A percentile compares a stretch with the other conserved stretches of the same genome.
These are phyloP conservation scores for Pseudotsuga menziesii DNA, from an alignment of 75 land plant species.

Conservation along the genomic window DNA sequence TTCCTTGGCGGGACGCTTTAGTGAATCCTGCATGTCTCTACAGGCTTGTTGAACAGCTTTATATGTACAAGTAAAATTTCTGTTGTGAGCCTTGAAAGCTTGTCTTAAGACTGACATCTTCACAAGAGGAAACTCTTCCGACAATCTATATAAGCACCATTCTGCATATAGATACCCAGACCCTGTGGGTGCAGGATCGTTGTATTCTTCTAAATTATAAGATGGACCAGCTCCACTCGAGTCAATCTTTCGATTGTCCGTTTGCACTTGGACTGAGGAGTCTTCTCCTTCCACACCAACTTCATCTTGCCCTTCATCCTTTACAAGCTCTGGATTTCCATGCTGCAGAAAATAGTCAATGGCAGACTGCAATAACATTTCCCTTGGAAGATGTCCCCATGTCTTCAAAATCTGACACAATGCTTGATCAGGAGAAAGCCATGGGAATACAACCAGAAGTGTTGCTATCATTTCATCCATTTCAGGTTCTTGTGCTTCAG, in stretches of 20 bases:
- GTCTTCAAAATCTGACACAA: constrained; percentile 16
- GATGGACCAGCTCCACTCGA: not conserved
- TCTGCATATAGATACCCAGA: not conserved
- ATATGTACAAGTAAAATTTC: constrained; percentile 15
- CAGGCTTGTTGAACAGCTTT: constrained; percentile 14
- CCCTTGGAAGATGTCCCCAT: constrained; percentile 4
- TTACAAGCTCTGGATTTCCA: constrained; percentile 10
- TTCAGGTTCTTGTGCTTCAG: not conserved
- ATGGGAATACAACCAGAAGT: constrained; percentile 18
- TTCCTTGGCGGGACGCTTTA: not conserved
- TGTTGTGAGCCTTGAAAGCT: constrained; percentile 11
- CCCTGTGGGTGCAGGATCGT: not conserved
- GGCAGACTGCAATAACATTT: constrained; percentile 10
- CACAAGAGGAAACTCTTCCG: constrained; percentile 22
- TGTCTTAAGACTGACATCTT: constrained; percentile 8
- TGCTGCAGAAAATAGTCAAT: constrained; percentile 14
- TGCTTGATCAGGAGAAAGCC: constrained; percentile 17
- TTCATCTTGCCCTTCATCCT: constrained; percentile 5
- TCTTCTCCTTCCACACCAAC: not conserved
- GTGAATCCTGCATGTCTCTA: constrained; percentile 9
- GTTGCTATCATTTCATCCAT: constrained; percentile 17
- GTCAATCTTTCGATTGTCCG: not conserved
- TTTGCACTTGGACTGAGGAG: not conserved
- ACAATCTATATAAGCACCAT: constrained; percentile 18
- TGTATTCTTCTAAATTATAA: not conserved